Base-by-base conservation (phyloP, 768 basidiomycete species). In the Hericium erinaceus region DNA sequence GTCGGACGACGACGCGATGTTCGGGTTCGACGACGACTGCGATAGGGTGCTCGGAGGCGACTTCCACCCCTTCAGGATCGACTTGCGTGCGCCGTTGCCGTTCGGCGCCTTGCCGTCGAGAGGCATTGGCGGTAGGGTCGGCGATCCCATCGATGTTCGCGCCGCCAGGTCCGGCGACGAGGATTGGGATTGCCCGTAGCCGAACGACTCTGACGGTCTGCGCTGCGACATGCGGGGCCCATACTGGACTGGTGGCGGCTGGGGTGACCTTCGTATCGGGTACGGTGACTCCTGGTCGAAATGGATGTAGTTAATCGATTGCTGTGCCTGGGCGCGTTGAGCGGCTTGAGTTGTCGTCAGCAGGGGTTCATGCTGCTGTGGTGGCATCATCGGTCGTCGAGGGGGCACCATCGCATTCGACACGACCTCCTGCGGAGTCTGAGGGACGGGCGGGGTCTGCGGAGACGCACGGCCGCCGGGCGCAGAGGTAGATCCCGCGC, bases 211-310 rank as follows among this genome's bases (percentile, higher is more conserved):
- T 11, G 72, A 64, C 48, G 68, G 64, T 41, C 69, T 63, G 13
- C 50, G 59, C 20, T 61, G 56, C 37, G 66, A 46, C 44, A 11
- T 46, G 15, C n/a, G 44, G 44, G 2, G 5, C 8, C 16, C 20
- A n/a, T n/a, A n/a, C 15, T 26, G 24, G 10, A 22, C 20, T 16
- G 22, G 28, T 13, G 18, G 58, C 18, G 64, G 57, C 28, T 64
- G 57, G 22, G 67, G 59, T 57, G 62, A 52, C 41, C 58, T 62
- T 61, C 48, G 71, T 48, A 65, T 63, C 44, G 87, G 82, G 69
- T 87, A 87, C 22, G 81, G 83, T 1, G 84, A 80, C 61, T 90
- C 85, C 62, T 87, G 87, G 68, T 92, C 83, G 69, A 87, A 86
- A 52, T 80, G 78, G 56, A 88, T 73, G 18, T 77, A 75, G 60